Evolutionary conservation across 2,329 filamentous ascomycete species (phyloP).

Genomic region (Fusarium illudens): DNA sequence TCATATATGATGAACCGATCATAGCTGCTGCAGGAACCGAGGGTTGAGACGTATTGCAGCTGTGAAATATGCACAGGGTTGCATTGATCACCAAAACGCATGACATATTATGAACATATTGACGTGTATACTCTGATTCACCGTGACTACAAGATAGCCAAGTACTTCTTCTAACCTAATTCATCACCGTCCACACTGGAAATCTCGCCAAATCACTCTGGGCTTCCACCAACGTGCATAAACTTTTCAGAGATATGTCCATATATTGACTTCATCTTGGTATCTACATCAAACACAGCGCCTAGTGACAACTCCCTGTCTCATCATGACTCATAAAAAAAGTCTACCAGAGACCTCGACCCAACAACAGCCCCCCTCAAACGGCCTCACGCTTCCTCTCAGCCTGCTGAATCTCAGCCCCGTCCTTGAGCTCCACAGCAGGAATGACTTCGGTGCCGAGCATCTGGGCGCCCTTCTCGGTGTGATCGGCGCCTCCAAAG

Average conservation of each 20-base stretch:
- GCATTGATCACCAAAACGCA: background rate
- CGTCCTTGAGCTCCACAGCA: slow-evolving; percentile 35
- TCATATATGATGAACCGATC: background rate
- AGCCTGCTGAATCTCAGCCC: slow-evolving; percentile 31
- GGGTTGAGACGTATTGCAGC: background rate
- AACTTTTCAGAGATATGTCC: background rate
- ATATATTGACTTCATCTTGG: background rate
- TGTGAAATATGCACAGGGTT: background rate
- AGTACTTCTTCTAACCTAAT: too few relatives aligned
- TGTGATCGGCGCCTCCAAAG: slow-evolving; percentile 55
- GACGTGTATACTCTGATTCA: background rate
- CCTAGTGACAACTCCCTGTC: background rate
- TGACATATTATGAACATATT: background rate
- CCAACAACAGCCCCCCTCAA: background rate
- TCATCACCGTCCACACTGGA: background rate
- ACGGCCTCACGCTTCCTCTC: slow-evolving; percentile 38
- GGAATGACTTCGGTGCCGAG: slow-evolving; percentile 28
- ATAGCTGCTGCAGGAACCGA: background rate
- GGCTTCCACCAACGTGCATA: background rate
- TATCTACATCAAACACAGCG: background rate
- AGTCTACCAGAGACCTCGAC: background rate
- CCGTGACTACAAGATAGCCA: background rate
- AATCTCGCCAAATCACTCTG: background rate
- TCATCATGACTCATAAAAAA: slow-evolving; percentile 1
- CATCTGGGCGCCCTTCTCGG: slow-evolving; percentile 42